Conservation (phyloP, 2,329 filamentous ascomycete species). For the Pseudohalonectria lignicola region DNA sequence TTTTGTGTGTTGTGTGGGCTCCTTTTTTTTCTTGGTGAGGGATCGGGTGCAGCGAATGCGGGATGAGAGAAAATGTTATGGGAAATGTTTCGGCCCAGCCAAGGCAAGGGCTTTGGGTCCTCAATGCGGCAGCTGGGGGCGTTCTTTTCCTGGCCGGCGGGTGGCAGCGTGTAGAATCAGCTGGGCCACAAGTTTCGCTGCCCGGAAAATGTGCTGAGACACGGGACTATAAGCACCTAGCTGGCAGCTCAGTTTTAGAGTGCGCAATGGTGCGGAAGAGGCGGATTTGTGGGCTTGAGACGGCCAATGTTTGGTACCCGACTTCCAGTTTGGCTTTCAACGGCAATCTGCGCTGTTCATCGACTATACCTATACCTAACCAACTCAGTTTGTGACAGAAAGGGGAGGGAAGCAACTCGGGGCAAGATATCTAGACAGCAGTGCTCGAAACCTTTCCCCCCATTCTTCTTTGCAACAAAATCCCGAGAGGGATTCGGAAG, state of each 20-base stretch:
- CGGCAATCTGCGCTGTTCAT: no score
- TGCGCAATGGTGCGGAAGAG: not conserved
- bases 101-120: slow-evolving; percentile 1
- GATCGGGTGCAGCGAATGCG: slow-evolving; percentile 4
- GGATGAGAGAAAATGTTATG: not conserved
- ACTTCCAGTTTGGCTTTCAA: no score
- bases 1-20: not conserved
- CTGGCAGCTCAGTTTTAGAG: not conserved
- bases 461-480: no score
- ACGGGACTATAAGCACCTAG: not conserved
- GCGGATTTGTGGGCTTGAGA: not conserved
- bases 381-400: no score
- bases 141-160: not conserved
- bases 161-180: not conserved
- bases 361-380: no score
- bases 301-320: no score
- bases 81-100: not conserved
- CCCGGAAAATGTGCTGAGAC: not conserved
- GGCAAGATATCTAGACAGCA: no score
- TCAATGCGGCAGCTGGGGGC: slow-evolving; percentile 1
- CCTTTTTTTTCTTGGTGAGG: slow-evolving; percentile 3
- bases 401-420: no score
- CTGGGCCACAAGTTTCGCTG: not conserved
- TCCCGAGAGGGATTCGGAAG: no score
- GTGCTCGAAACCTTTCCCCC: no score